Evolutionary conservation across 1,284 basidiomycete genomes (phyloP), one percentile per base, ranked within the genome.

Genomic region (Singerocomus rubriflavus): DNA sequence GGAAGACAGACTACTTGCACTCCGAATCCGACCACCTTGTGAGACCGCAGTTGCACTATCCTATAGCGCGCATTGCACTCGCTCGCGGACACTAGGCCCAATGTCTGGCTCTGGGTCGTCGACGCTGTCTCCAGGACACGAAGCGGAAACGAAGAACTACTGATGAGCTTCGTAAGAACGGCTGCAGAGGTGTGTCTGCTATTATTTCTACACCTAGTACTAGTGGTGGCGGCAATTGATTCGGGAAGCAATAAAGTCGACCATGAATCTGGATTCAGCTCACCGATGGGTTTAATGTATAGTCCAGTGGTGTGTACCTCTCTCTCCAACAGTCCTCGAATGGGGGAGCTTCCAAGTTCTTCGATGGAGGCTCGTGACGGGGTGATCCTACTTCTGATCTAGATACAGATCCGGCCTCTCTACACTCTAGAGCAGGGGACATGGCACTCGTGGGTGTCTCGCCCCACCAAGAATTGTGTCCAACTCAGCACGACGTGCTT

Each of bases 211-310:
- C 50, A 5, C 35, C 37, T 33, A 21, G 21, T 21, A 21, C 21
- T 21, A 21, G 21, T 21, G 52, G 49, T 4, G 58, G 62, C 8
- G n/a, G 16, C 29, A 13, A 44, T 41, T 11, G 57, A 55, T 10
- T 40, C 16, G 0, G 55, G 54, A 31, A 44, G 50, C 13, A 57
- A 50, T 35, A 51, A 17, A 16, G 35, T 43, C 3, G 50, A 53
- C 12, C 50, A 69, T 12, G 66, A 67, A 21, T 66, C 64, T 30
- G 64, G 66, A 10, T 66, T 66, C 33, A 58, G 67, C 26, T 66
- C 67, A 11, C 52, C 60, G 3, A 45, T 49, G 21, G 40, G 45
- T 11, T 68, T 66, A 12, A 38, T 52, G 43, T 45, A 54, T 37
- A 55, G 51, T 42, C 65, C 59, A 53, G 54, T n/a, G 54, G 50